Percentiles rank a stretch among this genome's conserved stretches.
Conservation (phyloP, 306 rosid species). For the Prosopis cineraria region DNA sequence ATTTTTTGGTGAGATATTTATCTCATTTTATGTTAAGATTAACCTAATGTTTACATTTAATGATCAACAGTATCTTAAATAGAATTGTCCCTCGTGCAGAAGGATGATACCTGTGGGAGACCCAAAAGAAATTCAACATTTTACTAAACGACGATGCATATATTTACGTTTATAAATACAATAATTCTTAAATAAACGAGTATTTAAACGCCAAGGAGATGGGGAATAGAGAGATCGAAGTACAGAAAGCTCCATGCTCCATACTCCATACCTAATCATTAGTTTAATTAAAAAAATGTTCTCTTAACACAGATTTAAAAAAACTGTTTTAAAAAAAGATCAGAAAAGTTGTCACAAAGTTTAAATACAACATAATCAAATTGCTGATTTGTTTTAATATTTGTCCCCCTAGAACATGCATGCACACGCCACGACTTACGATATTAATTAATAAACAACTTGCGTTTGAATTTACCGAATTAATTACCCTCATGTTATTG, state of each 20-base stretch:
- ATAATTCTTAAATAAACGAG: neutral
- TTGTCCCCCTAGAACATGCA: neutral
- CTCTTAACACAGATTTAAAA: neutral
- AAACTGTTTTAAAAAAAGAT: neutral
- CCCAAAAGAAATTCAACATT: too few species aligned
- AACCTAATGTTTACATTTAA: too few species aligned
- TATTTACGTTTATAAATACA: too few species aligned
- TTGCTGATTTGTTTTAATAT: neutral
- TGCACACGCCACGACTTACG: neutral
- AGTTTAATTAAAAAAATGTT: neutral
- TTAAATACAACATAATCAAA: neutral
- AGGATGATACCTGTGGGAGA: too few species aligned
- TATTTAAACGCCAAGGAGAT: neutral
- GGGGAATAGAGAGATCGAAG: neutral
- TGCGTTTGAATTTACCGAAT: neutral
- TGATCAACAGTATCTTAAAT: too few species aligned
- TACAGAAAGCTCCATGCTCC: neutral
- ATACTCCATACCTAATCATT: neutral
- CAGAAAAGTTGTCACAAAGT: neutral
- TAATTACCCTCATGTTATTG: neutral
- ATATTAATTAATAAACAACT: neutral
- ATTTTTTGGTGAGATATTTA: too few species aligned
- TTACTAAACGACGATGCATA: too few species aligned
- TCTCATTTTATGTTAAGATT: too few species aligned
- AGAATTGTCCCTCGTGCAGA: too few species aligned